phyloP scores from a whole-genome alignment of 1,284 basidiomycete species.

The Tilletia indica region DNA sequence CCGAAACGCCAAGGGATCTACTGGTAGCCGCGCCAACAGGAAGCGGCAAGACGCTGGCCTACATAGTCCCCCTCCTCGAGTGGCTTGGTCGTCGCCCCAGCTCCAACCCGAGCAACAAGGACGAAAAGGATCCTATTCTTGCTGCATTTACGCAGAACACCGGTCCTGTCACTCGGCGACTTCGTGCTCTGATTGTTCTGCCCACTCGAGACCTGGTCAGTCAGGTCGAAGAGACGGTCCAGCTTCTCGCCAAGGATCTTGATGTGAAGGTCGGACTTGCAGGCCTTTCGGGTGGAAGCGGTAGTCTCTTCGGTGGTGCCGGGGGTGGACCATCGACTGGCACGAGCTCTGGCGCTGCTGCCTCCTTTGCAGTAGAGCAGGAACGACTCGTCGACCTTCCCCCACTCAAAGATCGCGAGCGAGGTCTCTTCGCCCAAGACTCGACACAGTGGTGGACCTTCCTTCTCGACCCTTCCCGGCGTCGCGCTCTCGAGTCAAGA shows the following conservation, averaged over 20 bases:
- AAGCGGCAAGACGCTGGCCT: constrained; percentile 93
- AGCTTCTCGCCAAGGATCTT: constrained; percentile 70
- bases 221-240: constrained; percentile 89
- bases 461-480: neutral
- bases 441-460: neutral
- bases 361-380: constrained; percentile 54
- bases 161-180: constrained; percentile 57
- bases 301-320: neutral
- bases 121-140: constrained; percentile 17
- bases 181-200: constrained; percentile 87
- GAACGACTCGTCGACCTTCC: constrained; percentile 31
- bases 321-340: constrained; percentile 10
- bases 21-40: constrained; percentile 98
- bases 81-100: constrained; percentile 20
- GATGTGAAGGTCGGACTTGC: constrained; percentile 70
- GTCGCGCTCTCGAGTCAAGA: no score
- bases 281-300: neutral
- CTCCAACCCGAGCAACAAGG: neutral
- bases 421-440: neutral
- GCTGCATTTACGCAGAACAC: neutral
- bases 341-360: constrained; percentile 46
- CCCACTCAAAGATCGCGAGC: neutral
- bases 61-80: constrained; percentile 87
- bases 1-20: constrained; percentile 69
- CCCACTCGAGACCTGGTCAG: constrained; percentile 92